Base-by-base conservation (phyloP, 768 basidiomycete genomes). In the Agrocybe pediades region DNA sequence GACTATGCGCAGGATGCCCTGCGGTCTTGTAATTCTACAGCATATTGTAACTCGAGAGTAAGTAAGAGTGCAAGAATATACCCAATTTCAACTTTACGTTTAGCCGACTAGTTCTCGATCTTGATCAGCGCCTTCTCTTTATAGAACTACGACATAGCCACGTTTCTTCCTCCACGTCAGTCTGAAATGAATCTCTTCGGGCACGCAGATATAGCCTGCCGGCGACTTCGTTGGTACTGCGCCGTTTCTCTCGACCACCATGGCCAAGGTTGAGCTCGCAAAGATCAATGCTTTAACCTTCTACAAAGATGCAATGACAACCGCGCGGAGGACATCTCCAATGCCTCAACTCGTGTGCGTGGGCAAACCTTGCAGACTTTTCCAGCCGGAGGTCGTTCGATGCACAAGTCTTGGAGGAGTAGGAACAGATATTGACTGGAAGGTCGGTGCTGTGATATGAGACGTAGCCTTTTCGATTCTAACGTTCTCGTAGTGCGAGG, bases 361-460 rank as follows among this genome's bases (percentile, higher is more conserved):
- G 25, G 95, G 95, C 44, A 83, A 85, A 58, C 74, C 91, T 21
- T 98, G 95, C 69, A 76, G 74, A 33, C 64, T 82, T 20, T 96
- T 85, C 70, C 81, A 85, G 54, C 95, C 95, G 1, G 89, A 93
- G 49, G 92, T 85, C 20, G 87, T 98, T 27, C 85, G 90, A 60
- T 98, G 95, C 70, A 75, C 74, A 51, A 95, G 88, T 58, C 74
- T 88, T 41, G 74, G 95, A 33, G 90, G 90, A 3, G 71, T 73
- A 54, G 93, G 90, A 4, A 75, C 81, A 1, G 90, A 91, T 9
- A 85, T 95, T 2, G 93, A 96, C 63, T 98, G 95, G 95, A 92
- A 90, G 81, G 91, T 87, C 62, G 61, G 79, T 27, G 46, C 23
- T 24, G 21, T 45, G 19, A 21, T 71, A 4, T n/a, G n/a, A n/a